These are phyloP conservation scores for Trichoderma gamsii DNA, from an alignment of 495 filamentous ascomycete genomes.

Conservation along the genomic window DNA sequence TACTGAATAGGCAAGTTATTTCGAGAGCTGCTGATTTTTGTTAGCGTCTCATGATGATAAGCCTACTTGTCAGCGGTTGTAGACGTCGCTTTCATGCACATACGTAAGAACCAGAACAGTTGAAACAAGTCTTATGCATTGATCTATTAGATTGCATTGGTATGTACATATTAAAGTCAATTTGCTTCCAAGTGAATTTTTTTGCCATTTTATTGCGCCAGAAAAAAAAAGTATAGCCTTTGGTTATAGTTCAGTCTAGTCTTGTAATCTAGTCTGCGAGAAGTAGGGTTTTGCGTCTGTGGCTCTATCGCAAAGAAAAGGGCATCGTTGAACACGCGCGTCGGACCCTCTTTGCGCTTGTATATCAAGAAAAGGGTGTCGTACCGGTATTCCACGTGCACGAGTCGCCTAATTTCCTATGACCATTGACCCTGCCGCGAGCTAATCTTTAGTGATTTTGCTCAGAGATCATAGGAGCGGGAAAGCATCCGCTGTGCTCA, in stretches of 20 bases:
- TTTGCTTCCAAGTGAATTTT: not conserved
- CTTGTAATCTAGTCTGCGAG: not conserved
- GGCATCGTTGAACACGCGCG: not conserved
- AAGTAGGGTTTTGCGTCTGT: not conserved
- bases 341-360: not conserved
- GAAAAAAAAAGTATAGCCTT: not conserved
- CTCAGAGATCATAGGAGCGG: not conserved
- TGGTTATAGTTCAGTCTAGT: not conserved
- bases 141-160: not conserved
- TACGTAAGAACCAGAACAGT: not conserved
- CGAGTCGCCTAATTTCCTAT: not conserved
- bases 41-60: not conserved
- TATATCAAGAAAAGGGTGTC: not conserved
- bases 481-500: not conserved
- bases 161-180: not conserved
- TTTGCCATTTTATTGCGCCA: not conserved
- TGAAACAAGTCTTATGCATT: not conserved
- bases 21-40: no score
- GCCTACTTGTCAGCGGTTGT: not conserved
- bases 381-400: not conserved
- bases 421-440: not conserved
- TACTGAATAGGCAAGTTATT: no score
- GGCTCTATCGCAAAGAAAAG: constrained; percentile 1
- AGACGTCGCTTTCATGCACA: not conserved
- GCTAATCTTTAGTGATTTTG: not conserved